Conservation (phyloP, 2,329 filamentous ascomycete species). For the Coleophoma eucalyptorum region DNA sequence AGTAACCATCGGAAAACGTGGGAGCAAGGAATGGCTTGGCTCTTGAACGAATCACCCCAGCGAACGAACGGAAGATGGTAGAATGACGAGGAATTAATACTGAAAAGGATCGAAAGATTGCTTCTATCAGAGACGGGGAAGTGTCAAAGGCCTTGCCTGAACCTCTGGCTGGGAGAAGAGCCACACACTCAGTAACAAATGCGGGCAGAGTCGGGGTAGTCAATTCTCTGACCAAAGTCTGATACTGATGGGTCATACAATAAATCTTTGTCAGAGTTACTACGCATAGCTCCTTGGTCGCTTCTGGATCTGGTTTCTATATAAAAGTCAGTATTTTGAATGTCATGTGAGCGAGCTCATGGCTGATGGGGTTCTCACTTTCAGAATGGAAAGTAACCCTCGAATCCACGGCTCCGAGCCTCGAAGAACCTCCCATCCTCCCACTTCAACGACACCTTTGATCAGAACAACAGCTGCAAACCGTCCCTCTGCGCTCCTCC, state of each 20-base stretch:
- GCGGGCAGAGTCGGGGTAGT: conserved; percentile 76
- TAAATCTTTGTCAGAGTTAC: conserved; percentile 82
- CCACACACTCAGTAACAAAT: conserved; percentile 71
- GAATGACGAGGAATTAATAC: conserved; percentile 76
- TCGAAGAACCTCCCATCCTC: conserved; percentile 78
- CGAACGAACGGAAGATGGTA: conserved; percentile 76
- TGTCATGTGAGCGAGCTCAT: not conserved
- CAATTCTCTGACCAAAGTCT: conserved; percentile 80
- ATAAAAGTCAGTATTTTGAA: not conserved
- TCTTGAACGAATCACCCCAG: conserved; percentile 61
- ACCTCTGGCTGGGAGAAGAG: conserved; percentile 48
- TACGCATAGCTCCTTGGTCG: conserved; percentile 73
- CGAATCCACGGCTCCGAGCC: conserved; percentile 72
- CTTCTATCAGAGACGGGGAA: conserved; percentile 54
- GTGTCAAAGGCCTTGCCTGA: conserved; percentile 35
- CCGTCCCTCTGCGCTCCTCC: conserved; percentile 68
- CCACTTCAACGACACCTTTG: conserved; percentile 78
- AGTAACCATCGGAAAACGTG: conserved; percentile 47
- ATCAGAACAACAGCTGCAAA: conserved; percentile 76
- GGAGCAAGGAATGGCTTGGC: conserved; percentile 60
- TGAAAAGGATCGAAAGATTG: conserved; percentile 67
- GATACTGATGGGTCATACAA: conserved; percentile 74
- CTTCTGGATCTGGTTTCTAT: conserved; percentile 72
- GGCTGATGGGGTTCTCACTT: conserved; percentile 39
- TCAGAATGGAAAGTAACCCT: conserved; percentile 70